These are phyloP conservation scores for Dendrobium officinale DNA, from an alignment of 106 monocot species.

Conservation along the genomic window DNA sequence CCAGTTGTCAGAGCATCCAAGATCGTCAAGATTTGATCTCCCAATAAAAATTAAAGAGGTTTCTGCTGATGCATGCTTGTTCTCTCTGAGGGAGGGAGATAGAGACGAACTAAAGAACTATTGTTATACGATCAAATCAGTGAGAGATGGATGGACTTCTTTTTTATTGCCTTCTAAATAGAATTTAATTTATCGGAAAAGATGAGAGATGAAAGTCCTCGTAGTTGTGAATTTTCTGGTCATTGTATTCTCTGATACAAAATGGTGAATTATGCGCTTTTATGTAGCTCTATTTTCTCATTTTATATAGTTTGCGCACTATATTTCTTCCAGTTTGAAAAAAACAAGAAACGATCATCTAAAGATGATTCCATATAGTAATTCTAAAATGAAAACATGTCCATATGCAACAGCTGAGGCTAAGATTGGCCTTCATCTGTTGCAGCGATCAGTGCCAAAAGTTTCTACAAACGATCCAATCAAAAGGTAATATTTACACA, in stretches of 20 bases:
- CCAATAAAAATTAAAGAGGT: too few relatives aligned
- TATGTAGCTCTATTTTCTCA: too few relatives aligned
- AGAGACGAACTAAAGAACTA: too few relatives aligned
- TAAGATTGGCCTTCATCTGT: not conserved
- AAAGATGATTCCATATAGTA: not conserved
- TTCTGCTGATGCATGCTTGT: too few relatives aligned
- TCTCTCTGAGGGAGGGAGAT: too few relatives aligned
- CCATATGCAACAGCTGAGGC: not conserved
- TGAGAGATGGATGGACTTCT: not conserved
- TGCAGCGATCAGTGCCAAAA: not conserved
- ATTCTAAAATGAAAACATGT: not conserved
- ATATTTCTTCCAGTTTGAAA: not conserved
- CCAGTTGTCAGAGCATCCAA: constrained; percentile 77
- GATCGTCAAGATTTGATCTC: constrained; percentile 54
- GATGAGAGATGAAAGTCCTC: too few relatives aligned
- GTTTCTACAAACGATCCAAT: not conserved
- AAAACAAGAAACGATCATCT: not conserved
- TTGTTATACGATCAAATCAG: not conserved
- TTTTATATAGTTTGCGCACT: too few relatives aligned
- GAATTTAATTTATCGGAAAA: constrained; percentile 3
- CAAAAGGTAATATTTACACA: not conserved
- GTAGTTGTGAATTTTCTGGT: too few relatives aligned
- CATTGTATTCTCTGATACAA: too few relatives aligned
- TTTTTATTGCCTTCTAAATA: not conserved
- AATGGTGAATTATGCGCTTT: too few relatives aligned